Conservation (phyloP, 2,329 filamentous ascomycete species). For the Albophoma yamanashiensis region DNA sequence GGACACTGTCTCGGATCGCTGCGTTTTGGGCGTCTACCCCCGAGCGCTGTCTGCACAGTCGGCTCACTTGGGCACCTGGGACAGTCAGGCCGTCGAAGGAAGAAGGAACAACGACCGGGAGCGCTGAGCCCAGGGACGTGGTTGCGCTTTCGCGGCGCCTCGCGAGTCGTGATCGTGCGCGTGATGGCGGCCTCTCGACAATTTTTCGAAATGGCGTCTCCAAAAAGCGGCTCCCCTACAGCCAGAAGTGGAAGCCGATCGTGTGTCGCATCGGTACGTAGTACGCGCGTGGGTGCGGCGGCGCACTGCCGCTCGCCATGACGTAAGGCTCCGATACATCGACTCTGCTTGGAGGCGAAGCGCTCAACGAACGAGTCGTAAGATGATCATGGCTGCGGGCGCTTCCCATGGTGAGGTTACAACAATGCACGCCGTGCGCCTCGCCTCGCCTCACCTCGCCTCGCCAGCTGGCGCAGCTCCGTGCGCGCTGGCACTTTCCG, state of each 20-base stretch:
- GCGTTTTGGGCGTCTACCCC: neutral
- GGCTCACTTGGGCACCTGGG: neutral
- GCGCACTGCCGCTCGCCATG: neutral
- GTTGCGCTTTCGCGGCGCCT: no score
- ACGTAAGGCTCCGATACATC: neutral
- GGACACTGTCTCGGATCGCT: neutral
- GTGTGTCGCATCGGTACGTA: neutral
- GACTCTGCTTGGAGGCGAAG: neutral
- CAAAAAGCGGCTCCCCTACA: neutral
- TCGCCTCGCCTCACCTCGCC: neutral
- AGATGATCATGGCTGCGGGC: neutral
- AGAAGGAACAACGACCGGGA: no score
- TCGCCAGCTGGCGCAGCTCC: neutral
- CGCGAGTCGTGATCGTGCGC: no score
- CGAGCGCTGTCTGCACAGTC: neutral
- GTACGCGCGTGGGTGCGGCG: no score
- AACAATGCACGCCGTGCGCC: neutral
- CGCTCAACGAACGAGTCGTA: no score
- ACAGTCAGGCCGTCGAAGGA: neutral
- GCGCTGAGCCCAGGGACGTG: no score
- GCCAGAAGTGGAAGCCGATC: neutral
- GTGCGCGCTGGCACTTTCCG: neutral
- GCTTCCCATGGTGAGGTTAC: neutral
- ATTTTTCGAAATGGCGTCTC: neutral
- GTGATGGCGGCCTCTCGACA: no score